A percentile compares a stretch with the other conserved stretches of the same genome.
phyloP scores from a whole-genome alignment of 495 filamentous ascomycete species.

The Penicillium psychrofluorescens region DNA sequence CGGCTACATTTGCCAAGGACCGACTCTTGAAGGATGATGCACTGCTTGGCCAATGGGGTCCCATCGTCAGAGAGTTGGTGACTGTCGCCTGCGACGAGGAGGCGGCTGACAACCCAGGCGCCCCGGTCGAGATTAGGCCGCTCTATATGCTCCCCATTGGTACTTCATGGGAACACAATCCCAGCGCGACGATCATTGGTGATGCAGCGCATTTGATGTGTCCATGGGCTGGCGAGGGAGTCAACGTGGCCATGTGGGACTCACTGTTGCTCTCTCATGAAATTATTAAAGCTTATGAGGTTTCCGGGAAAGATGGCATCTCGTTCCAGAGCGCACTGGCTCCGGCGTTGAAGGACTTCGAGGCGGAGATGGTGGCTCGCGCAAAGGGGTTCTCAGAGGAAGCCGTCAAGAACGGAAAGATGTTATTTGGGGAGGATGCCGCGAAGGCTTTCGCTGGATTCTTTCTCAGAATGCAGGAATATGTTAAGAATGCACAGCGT shows the following conservation, averaged over 20 bases:
- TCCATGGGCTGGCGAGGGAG: slow-evolving; percentile 53
- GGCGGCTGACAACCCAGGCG: slow-evolving; percentile 14
- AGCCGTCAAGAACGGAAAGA: slow-evolving; percentile 12
- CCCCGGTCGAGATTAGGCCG: slow-evolving; percentile 13
- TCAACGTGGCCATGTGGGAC: slow-evolving; percentile 53
- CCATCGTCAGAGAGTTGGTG: slow-evolving; percentile 29
- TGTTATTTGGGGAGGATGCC: slow-evolving; percentile 21
- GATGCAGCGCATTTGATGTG: slow-evolving; percentile 60
- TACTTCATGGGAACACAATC: slow-evolving; percentile 33
- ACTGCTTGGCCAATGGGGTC: slow-evolving; percentile 28
- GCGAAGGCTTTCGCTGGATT: slow-evolving; percentile 15
- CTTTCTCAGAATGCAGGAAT: slow-evolving; percentile 5
- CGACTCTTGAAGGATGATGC: slow-evolving; percentile 17
- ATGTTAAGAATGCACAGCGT: too few species aligned
- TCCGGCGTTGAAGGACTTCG: slow-evolving; percentile 23
- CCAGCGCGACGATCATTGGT: slow-evolving; percentile 47
- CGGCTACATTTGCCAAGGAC: slow-evolving; percentile 16
- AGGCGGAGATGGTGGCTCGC: slow-evolving; percentile 25
- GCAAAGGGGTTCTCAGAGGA: slow-evolving; percentile 23
- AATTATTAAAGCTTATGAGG: slow-evolving; percentile 18
- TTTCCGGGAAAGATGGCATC: not conserved
- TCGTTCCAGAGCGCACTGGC: slow-evolving; percentile 14
- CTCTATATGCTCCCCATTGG: slow-evolving; percentile 49
- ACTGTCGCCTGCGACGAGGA: slow-evolving; percentile 29
- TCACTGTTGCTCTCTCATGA: slow-evolving; percentile 41